phyloP scores from a whole-genome alignment of 257 asterid species.

The Gentiana straminea region DNA sequence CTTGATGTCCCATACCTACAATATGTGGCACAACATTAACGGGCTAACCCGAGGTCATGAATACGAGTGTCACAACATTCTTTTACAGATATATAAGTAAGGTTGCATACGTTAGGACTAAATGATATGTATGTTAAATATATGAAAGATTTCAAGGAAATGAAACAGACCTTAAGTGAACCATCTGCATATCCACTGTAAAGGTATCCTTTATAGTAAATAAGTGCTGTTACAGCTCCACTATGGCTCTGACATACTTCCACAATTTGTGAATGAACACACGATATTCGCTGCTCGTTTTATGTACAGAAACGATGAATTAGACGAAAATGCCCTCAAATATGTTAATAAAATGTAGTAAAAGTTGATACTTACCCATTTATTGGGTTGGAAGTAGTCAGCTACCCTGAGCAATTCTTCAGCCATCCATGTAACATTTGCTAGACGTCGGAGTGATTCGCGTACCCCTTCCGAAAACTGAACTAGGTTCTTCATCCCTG shows the following conservation, averaged over 20 bases:
- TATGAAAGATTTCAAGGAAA: not conserved
- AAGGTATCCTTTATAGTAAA: constrained; percentile 67
- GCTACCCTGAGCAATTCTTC: constrained; percentile 90
- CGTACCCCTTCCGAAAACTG: constrained; percentile 75
- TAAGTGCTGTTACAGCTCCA: constrained; percentile 82
- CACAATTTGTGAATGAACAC: constrained; percentile 77
- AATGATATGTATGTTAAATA: not conserved
- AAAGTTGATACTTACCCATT: constrained; percentile 60
- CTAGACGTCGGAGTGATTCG: constrained; percentile 82
- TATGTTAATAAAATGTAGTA: not conserved
- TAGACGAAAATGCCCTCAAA: no score
- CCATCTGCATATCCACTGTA: constrained; percentile 86
- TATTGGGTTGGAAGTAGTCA: constrained; percentile 85
- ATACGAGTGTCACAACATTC: no score
- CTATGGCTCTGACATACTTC: constrained; percentile 48
- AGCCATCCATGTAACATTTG: constrained; percentile 89
- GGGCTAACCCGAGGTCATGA: no score
- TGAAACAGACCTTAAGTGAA: constrained; percentile 53
- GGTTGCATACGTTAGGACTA: no score
- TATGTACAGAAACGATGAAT: constrained; percentile 1
- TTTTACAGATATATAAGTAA: no score
- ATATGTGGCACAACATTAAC: constrained; percentile 4
- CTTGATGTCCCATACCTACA: constrained; percentile 78
- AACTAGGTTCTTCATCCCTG: constrained; percentile 77
- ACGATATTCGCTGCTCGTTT: constrained; percentile 73